A percentile compares a stretch with the other conserved stretches of the same genome.
Conservation (phyloP, 257 asterid genomes). For the Salvia miltiorrhiza region DNA sequence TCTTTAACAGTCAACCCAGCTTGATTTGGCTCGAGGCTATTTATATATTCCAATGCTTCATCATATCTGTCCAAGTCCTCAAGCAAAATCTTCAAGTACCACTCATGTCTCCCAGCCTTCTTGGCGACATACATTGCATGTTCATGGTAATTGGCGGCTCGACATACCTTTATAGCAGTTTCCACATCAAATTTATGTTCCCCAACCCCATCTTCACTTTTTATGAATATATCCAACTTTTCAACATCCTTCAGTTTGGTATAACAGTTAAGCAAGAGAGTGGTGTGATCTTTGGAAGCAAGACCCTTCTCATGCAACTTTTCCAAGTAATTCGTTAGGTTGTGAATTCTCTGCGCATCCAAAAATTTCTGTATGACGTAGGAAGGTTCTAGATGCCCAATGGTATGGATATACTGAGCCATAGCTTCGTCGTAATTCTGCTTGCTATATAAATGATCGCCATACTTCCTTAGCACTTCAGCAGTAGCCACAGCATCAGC, state of each 20-base stretch:
- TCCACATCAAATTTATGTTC: slow-evolving; percentile 90
- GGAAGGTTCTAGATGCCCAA: slow-evolving; percentile 95
- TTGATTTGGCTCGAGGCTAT: slow-evolving; percentile 90
- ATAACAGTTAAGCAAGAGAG: slow-evolving; percentile 89
- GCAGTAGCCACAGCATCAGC: slow-evolving; percentile 97
- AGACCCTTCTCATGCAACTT: slow-evolving; percentile 92
- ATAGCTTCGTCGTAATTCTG: slow-evolving; percentile 88
- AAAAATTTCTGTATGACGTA: slow-evolving; percentile 91
- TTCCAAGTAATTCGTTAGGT: slow-evolving; percentile 89
- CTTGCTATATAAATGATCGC: slow-evolving; percentile 83
- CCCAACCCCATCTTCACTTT: slow-evolving; percentile 76
- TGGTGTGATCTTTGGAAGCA: slow-evolving; percentile 95
- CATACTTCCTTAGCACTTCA: slow-evolving; percentile 92
- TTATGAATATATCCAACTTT: slow-evolving; percentile 78
- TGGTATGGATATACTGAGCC: slow-evolving; percentile 86
- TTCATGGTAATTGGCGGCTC: slow-evolving; percentile 96
- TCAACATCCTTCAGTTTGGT: slow-evolving; percentile 95
- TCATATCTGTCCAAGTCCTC: slow-evolving; percentile 92
- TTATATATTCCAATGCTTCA: slow-evolving; percentile 85
- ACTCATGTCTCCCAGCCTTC: slow-evolving; percentile 92
- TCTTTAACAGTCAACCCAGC: slow-evolving; percentile 93
- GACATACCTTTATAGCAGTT: slow-evolving; percentile 93
- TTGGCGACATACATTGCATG: slow-evolving; percentile 99
- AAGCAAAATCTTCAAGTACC: slow-evolving; percentile 90
- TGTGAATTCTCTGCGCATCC: slow-evolving; percentile 96